Evolutionary conservation across 2,329 filamentous ascomycete species (phyloP).

Genomic region (Botryotinia convoluta): DNA sequence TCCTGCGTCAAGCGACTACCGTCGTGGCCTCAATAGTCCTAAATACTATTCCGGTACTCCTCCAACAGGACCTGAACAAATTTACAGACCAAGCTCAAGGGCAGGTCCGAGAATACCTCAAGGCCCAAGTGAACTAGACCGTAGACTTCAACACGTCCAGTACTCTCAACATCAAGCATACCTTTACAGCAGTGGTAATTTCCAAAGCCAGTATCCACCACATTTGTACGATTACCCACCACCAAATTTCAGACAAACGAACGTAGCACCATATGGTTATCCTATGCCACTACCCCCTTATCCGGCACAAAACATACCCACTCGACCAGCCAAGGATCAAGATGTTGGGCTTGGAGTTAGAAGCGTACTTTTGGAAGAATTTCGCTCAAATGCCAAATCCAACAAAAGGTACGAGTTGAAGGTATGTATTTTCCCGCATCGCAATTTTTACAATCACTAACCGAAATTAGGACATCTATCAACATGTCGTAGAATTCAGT

Average conservation of each 20-base stretch:
- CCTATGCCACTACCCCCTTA: conserved; percentile 36
- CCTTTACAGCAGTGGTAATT: conserved; percentile 38
- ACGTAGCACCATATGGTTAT: conserved; percentile 39
- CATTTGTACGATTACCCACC: conserved; percentile 42
- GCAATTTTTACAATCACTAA: conserved; percentile 20
- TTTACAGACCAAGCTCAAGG: conserved; percentile 34
- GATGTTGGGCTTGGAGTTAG: conserved; percentile 53
- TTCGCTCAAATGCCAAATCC: conserved; percentile 69
- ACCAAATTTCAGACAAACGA: conserved; percentile 39
- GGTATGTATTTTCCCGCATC: conserved; percentile 41
- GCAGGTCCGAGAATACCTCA: conserved; percentile 32
- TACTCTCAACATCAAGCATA: conserved; percentile 37
- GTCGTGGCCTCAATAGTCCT: conserved; percentile 36
- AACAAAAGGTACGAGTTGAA: conserved; percentile 77
- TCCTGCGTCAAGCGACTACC: conserved; percentile 37
- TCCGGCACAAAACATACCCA: conserved; percentile 31
- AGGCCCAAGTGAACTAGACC: conserved; percentile 33
- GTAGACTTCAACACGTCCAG: conserved; percentile 34
- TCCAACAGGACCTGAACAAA: conserved; percentile 32
- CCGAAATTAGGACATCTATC: conserved; percentile 70
- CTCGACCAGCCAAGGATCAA: conserved; percentile 37
- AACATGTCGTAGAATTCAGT: conserved; percentile 87
- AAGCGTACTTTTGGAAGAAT: conserved; percentile 76
- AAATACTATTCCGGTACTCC: conserved; percentile 36
- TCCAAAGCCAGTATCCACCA: conserved; percentile 42